Conservation (phyloP, 179 eudicot species). For the Patellifolia procumbens region DNA sequence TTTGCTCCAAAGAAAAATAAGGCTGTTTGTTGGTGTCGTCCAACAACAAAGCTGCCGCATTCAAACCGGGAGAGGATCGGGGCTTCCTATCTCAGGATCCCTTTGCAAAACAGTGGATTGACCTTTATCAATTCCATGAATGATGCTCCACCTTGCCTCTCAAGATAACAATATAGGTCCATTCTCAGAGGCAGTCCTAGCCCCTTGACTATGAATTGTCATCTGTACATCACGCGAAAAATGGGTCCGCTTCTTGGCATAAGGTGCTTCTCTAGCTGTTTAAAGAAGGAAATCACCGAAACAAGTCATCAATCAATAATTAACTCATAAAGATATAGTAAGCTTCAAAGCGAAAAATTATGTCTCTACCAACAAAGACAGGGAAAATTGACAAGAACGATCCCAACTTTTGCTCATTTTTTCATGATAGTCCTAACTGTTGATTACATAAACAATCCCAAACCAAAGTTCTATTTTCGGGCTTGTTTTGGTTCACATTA, state of each 20-base stretch:
- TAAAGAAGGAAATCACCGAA: neutral
- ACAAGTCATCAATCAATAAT: neutral
- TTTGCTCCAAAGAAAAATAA: neutral
- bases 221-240: constrained; percentile 85
- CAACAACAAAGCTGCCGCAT: neutral
- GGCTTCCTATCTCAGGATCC: neutral
- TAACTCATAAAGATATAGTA: neutral
- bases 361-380: too few relatives aligned
- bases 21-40: neutral
- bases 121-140: constrained; percentile 10
- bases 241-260: constrained; percentile 83
- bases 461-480: too few relatives aligned
- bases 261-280: constrained; percentile 94
- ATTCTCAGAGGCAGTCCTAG: constrained; percentile 60
- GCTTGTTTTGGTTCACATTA: too few relatives aligned
- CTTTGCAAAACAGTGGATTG: constrained; percentile 7
- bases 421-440: too few relatives aligned
- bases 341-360: neutral
- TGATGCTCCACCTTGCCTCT: neutral
- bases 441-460: too few relatives aligned
- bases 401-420: too few relatives aligned
- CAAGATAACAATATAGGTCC: constrained; percentile 52
- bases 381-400: neutral
- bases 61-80: neutral
- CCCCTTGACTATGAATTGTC: constrained; percentile 52